Base-by-base conservation (phyloP, 192 early-diverging fungal species). In the Hyaloraphidium curvatum region DNA sequence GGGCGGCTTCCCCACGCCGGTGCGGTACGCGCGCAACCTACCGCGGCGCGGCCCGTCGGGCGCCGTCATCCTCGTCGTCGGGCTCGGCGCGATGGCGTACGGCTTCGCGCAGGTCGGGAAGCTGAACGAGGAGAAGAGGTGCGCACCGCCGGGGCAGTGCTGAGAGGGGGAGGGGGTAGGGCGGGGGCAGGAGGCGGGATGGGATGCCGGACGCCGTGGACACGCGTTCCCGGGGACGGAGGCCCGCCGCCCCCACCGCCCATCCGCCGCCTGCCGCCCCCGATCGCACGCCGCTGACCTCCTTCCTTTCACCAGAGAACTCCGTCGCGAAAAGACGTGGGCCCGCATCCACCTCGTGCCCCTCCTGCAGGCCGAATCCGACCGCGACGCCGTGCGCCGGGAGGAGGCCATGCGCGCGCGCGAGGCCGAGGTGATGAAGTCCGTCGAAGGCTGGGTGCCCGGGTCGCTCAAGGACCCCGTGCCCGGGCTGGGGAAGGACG, bases 291-390 rank as follows among this genome's bases (percentile, higher is more conserved):
- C n/a, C n/a, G n/a, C n/a, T n/a, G n/a, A n/a, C n/a, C n/a, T n/a
- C n/a, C n/a, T n/a, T n/a, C n/a, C n/a, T n/a, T n/a, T n/a, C n/a
- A n/a, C n/a, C 59, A 87, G 91, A 41, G 93, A 97, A 59, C 69
- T 91, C 23, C 76, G 82, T 31, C 80, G 94, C 55, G 91, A 95
- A 66, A 87, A 92, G 57, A 72, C 79, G 11, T 97, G 94, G 94
- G 66, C 80, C 50, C 80, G 94, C 39, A 88, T 97, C 57, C 73
- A 90, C 73, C 69, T 97, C 17, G 70, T 88, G 17, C 94, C 94
- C 1, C 55, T 93, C 55, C 74, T 95, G 27, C 81, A 88, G 60
- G 91, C 94, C 31, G 94, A 97, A 72, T 71, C 77, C 2, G 94
- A 97, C 66, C 77, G 94, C 19, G 91, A 95, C 63, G 66, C 72